These are phyloP conservation scores for Fusarium oxysporum DNA, from an alignment of 2,329 filamentous ascomycete species.

Conservation along the genomic window DNA sequence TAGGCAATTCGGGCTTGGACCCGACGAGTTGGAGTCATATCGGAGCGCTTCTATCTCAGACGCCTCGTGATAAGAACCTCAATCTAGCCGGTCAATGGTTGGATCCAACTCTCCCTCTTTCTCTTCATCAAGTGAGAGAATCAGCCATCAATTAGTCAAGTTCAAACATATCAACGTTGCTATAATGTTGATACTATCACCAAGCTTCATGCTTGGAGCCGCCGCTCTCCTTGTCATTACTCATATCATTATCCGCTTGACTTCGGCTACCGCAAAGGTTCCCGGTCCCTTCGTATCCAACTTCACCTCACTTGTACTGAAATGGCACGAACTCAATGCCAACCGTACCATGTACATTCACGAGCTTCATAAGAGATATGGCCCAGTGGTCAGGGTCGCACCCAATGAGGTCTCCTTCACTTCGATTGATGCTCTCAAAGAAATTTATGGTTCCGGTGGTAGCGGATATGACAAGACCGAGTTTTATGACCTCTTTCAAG, in stretches of 20 bases:
- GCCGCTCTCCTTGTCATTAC: conserved; percentile 42
- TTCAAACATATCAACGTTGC: background rate
- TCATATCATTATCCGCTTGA: conserved; percentile 45
- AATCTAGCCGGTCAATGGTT: conserved; percentile 1
- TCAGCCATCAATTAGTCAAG: background rate
- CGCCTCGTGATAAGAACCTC: conserved; percentile 35
- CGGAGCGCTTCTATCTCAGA: conserved; percentile 17
- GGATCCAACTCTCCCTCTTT: background rate
- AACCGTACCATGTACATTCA: conserved; percentile 67
- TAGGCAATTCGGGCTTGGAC: conserved; percentile 19
- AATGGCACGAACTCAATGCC: conserved; percentile 67
- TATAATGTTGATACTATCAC: conserved; percentile 47
- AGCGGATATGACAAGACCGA: conserved; percentile 74
- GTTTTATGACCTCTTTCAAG: conserved; percentile 71
- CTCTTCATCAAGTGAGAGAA: background rate
- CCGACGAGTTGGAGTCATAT: conserved; percentile 21
- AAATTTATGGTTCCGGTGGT: conserved; percentile 71
- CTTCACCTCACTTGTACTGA: conserved; percentile 63
- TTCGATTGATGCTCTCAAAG: conserved; percentile 66
- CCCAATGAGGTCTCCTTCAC: conserved; percentile 71
- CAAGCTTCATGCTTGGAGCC: conserved; percentile 41
- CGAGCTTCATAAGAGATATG: conserved; percentile 64
- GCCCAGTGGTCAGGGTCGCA: conserved; percentile 67
- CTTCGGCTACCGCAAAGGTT: conserved; percentile 53
- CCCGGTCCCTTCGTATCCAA: conserved; percentile 63